phyloP scores from a whole-genome alignment of 768 basidiomycete species.

The Austroboletus festivus region DNA sequence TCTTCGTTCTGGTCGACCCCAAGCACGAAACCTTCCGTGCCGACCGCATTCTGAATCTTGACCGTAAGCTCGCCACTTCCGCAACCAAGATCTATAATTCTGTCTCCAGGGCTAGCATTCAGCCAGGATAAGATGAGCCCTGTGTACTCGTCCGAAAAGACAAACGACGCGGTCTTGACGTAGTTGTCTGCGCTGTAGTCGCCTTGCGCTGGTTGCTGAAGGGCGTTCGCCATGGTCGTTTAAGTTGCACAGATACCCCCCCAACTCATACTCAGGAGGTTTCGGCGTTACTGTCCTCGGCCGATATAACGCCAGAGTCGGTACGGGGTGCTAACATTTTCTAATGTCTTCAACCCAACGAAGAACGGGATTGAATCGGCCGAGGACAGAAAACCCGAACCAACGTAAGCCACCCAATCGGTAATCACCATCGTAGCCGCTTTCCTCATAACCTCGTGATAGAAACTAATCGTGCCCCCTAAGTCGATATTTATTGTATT shows the following conservation, averaged over 20 bases:
- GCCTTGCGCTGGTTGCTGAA: background rate
- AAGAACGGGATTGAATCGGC: too few species aligned
- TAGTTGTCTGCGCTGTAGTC: conserved; percentile 64
- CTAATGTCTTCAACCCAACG: too few species aligned
- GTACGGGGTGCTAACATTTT: too few species aligned
- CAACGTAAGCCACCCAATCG: background rate
- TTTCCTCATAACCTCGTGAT: too few species aligned
- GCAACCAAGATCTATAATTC: conserved; percentile 76
- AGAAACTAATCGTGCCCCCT: too few species aligned
- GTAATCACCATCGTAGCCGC: background rate
- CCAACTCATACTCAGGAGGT: conserved; percentile 1
- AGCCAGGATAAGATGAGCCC: conserved; percentile 58
- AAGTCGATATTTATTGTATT: too few species aligned
- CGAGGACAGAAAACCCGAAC: conserved; percentile 16
- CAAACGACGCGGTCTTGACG: conserved; percentile 63
- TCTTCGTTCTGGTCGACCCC: conserved; percentile 69
- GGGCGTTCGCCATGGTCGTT: conserved; percentile 9
- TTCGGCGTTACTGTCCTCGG: conserved; percentile 20
- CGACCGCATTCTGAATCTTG: conserved; percentile 53
- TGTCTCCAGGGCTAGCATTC: conserved; percentile 60
- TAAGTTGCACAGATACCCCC: background rate
- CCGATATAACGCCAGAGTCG: conserved; percentile 12
- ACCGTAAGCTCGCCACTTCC: conserved; percentile 78
- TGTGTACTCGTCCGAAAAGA: conserved; percentile 53
- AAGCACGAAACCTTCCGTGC: conserved; percentile 50